phyloP scores from a whole-genome alignment of 371 early-diverging fungal species.

The Enterocytospora artemiae region DNA sequence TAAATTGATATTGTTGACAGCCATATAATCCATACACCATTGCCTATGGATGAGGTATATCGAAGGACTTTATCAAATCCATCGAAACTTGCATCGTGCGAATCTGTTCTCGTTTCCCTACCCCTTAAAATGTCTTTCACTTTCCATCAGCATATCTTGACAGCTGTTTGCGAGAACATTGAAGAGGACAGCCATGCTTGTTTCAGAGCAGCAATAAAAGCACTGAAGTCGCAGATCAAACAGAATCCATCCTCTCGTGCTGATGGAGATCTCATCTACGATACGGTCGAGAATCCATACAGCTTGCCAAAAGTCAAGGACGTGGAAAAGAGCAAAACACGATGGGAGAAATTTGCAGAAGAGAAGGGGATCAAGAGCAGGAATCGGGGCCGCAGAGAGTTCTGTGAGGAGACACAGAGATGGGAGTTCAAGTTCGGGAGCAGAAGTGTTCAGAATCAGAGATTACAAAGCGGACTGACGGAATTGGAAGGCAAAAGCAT shows the following conservation, averaged over 20 bases:
- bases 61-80: too few relatives aligned
- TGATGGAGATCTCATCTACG: slow-evolving; percentile 26
- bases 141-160: too few relatives aligned
- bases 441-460: slow-evolving; percentile 64
- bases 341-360: slow-evolving; percentile 97
- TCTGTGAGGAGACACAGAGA: slow-evolving; percentile 72
- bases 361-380: slow-evolving; percentile 81
- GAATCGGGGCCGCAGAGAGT: slow-evolving; percentile 66
- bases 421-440: slow-evolving; percentile 81
- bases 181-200: too few relatives aligned
- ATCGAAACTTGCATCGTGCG: too few relatives aligned
- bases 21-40: too few relatives aligned
- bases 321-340: slow-evolving; percentile 60
- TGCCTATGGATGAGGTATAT: too few relatives aligned
- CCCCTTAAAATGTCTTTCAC: too few relatives aligned
- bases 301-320: slow-evolving; percentile 13
- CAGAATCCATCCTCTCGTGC: slow-evolving; percentile 1
- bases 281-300: slow-evolving; percentile 2
- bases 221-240: slow-evolving; percentile 21
- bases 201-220: slow-evolving; percentile 12
- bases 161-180: too few relatives aligned
- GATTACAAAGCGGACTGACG: slow-evolving; percentile 68
- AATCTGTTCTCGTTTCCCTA: too few relatives aligned
- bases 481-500: slow-evolving; percentile 65
- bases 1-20: too few relatives aligned